Evolutionary conservation across 2,329 filamentous ascomycete genomes (phyloP).

Genomic region (Penicillium brasilianum): DNA sequence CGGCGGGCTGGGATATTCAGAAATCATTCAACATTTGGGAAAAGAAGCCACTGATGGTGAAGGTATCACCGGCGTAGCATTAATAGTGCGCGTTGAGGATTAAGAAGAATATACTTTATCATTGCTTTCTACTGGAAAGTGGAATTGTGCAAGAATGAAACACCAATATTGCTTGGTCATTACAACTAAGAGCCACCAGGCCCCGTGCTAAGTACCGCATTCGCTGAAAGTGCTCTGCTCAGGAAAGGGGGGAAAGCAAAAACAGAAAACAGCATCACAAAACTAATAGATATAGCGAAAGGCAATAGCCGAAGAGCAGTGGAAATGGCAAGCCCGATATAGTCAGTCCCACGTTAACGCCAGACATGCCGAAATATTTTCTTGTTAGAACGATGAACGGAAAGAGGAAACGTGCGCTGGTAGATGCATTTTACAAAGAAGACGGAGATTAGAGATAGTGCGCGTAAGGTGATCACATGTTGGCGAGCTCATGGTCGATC

Average conservation of each 20-base stretch:
- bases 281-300: constrained; percentile 1
- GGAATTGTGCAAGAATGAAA: background rate
- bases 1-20: constrained; percentile 28
- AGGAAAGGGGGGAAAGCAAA: background rate
- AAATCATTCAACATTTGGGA: constrained; percentile 31
- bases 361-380: constrained; percentile 30
- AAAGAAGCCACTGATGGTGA: constrained; percentile 29
- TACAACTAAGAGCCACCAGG: constrained; percentile 2
- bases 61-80: constrained; percentile 16
- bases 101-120: background rate
- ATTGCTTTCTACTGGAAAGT: background rate
- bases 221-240: constrained; percentile 11
- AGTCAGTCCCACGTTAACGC: constrained; percentile 23
- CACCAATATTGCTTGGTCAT: constrained; percentile 8
- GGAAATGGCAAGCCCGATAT: constrained; percentile 10
- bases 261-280: background rate
- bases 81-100: background rate
- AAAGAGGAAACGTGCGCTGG: constrained; percentile 18
- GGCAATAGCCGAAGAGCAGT: constrained; percentile 3
- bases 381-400: background rate
- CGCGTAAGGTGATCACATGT: constrained; percentile 67
- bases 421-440: constrained; percentile 30
- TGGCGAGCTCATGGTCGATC: constrained; percentile 91
- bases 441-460: constrained; percentile 9
- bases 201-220: background rate